Base-by-base conservation (phyloP, 2,329 filamentous ascomycete species). In the Corinectria fuckeliana region DNA sequence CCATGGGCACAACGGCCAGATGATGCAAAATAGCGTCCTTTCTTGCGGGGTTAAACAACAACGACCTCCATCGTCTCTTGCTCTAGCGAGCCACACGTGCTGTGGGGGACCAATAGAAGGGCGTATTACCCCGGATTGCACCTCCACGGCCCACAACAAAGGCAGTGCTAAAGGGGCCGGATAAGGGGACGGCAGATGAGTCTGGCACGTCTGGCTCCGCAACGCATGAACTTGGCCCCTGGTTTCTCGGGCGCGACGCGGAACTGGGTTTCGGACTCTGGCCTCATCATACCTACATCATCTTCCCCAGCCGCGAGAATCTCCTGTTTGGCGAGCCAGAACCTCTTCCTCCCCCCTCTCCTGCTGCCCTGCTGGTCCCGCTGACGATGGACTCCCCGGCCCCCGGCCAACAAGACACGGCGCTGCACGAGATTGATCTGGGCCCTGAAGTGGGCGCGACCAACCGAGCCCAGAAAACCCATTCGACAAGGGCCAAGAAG, bases 401-500 rank as follows among this genome's bases (percentile, higher is more conserved):
- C 38, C 38, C 50, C 10, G 38, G 16, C 30, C 38, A 54, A 16
- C 38, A 54, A 16, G 50, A 50, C 50, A 45, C 45, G 50, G 50
- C 45, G 50, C 56, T 34, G 23, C 47, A 39, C 38, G 45, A 59
- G 18, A 38, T 47, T 42, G 56, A 47, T 25, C 41, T 25, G 10
- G 42, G 23, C 23, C 32, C 32, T 4, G 56, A 59, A 9, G 56
- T n/a, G 25, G 56, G 55, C 38, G 20, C 50, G 11, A 30, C 56
- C 30, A 55, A 32, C 32, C 44, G 49, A 6, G 23, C 26, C n/a
- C 50, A 59, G 23, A 50, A 34, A 41, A 20, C 54, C 38, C 38
- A 50, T 50, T 55, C 56, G 56, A 50, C 58, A 20, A 69, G 67
- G 25, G 11, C 56, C 0, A 65, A 65, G 21, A 70, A 68, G 39